Evolutionary conservation across 768 basidiomycete species (phyloP), one percentile per base, ranked within the genome.

Genomic region (Paxillus involutus): DNA sequence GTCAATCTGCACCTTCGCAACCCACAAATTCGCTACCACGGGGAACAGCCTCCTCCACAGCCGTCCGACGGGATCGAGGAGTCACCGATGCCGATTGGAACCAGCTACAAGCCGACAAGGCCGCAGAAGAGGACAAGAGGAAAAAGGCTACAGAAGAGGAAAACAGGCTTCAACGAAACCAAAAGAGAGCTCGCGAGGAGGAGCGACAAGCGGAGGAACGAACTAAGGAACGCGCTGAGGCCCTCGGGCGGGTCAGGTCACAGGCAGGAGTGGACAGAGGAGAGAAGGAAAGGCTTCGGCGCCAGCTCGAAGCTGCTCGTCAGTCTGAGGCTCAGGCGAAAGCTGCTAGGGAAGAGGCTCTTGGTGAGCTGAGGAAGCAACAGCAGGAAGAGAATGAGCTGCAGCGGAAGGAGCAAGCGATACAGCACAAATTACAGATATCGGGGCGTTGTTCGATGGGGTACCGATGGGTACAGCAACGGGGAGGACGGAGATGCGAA

Each of bases 11-110:
- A 3, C 26, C 26, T 26, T 26, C 26, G 26, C 26, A 3, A 6
- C 26, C 6, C 4, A 2, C 26, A 26, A 26, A 3, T 26, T 26
- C 6, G 5, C 4, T 26, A 26, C 26, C 6, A 26, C 26, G 26
- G 26, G 26, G 26, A 26, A 26, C 26, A 26, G 26, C 26, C 26
- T 26, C 26, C 26, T 26, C 26, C 26, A 5, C 26, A 26, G 26
- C 26, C 26, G 6, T 3, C 46, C 24, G 9, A 47, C 55, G 26
- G 26, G 19, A 7, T 10, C 52, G 5, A 53, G 85, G 80, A 0
- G 82, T 87, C 1, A 61, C 75, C 0, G 81, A 87, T 62, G 69
- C 62, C 3, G 61, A 79, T 10, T 87, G 85, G 86, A 44, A 59
- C 6, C 73, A 81, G 56, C 71, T 87, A 1, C 77, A 82, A 45